Conservation (phyloP, 208 protist genomes). For the Leishmania tarentolae region DNA sequence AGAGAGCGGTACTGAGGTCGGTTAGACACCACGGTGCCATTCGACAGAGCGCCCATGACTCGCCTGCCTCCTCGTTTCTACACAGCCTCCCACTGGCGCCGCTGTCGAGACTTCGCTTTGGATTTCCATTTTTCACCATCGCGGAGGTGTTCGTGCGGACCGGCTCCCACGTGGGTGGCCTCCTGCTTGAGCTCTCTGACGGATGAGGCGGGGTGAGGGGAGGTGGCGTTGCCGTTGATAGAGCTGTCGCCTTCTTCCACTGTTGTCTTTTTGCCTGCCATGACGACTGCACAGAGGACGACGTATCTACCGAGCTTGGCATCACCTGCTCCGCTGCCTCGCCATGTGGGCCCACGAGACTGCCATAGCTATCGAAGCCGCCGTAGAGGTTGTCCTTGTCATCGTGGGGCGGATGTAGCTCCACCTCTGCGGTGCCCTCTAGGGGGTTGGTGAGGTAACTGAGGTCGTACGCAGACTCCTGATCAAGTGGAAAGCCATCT, state of each 20-base stretch:
- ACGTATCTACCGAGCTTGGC: neutral
- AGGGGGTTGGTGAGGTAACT: neutral
- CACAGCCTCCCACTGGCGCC: neutral
- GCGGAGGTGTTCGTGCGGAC: conserved; percentile 8
- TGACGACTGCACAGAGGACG: neutral
- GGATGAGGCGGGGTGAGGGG: neutral
- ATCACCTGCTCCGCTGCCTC: neutral
- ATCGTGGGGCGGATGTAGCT: neutral
- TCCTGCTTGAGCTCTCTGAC: neutral
- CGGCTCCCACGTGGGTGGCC: neutral
- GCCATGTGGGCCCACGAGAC: neutral
- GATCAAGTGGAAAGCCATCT: neutral
- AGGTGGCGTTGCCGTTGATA: neutral
- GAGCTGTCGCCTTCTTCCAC: neutral
- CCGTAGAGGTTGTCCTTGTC: neutral
- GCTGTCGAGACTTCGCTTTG: conserved; percentile 7
- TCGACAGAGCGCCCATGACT: neutral
- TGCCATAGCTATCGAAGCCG: neutral
- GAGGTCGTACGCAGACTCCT: conserved; percentile 10
- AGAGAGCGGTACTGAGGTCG: neutral
- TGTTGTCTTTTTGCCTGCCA: neutral
- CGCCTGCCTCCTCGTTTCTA: no score
- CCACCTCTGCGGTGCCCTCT: neutral
- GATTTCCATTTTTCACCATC: neutral
- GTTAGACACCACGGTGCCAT: neutral